Conservation (phyloP, 192 early-diverging fungal genomes). For the Coemansia sp. region DNA sequence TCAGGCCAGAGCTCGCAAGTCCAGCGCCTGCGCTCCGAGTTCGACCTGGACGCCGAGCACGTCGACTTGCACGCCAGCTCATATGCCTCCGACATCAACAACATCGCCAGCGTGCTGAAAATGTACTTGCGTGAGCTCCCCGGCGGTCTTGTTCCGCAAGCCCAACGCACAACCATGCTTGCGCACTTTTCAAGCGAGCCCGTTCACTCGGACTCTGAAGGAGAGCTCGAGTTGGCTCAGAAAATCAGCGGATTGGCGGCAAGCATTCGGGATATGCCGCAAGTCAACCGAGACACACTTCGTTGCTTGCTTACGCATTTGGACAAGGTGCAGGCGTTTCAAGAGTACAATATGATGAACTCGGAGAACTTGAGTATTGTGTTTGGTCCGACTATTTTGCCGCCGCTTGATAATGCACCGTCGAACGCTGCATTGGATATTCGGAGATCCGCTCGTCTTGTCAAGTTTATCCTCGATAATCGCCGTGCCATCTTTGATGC, state of each 20-base stretch:
- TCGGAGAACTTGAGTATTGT: slow-evolving; percentile 84
- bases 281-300: slow-evolving; percentile 82
- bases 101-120: slow-evolving; percentile 82
- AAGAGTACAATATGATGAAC: slow-evolving; percentile 85
- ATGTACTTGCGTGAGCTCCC: slow-evolving; percentile 95
- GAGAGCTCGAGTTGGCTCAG: slow-evolving; percentile 28
- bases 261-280: slow-evolving; percentile 64
- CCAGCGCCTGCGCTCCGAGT: slow-evolving; percentile 65
- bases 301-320: slow-evolving; percentile 79
- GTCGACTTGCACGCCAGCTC: slow-evolving; percentile 66
- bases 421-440: slow-evolving; percentile 40
- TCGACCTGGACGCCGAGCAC: slow-evolving; percentile 72
- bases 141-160: slow-evolving; percentile 75
- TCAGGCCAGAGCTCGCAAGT: slow-evolving; percentile 79
- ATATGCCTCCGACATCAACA: slow-evolving; percentile 73
- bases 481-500: slow-evolving; percentile 40
- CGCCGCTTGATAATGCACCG: slow-evolving; percentile 24
- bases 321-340: slow-evolving; percentile 72
- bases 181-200: slow-evolving; percentile 10
- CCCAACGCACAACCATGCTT: slow-evolving; percentile 34
- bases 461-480: slow-evolving; percentile 49
- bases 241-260: slow-evolving; percentile 31
- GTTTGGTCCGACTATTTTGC: slow-evolving; percentile 80
- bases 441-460: slow-evolving; percentile 32
- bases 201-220: background rate